These are phyloP conservation scores for Sporothrix brasiliensis DNA, from an alignment of 2,329 filamentous ascomycete genomes.

Conservation along the genomic window DNA sequence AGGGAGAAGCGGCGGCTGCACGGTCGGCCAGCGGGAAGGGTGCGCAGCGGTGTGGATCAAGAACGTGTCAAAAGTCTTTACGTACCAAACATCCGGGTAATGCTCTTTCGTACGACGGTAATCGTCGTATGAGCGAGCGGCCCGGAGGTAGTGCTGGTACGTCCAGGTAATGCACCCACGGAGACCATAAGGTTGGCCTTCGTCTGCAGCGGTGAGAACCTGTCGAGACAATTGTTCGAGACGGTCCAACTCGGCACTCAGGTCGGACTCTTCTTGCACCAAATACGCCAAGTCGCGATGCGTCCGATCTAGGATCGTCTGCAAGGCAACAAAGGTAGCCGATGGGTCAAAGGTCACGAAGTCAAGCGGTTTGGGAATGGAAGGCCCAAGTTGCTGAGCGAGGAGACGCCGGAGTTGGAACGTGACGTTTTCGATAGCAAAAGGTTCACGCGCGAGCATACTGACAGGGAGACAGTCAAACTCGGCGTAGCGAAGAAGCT, in stretches of 20 bases:
- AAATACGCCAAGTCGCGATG: background rate
- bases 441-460: slow-evolving; percentile 2
- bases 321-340: slow-evolving; percentile 1
- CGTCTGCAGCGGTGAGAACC: slow-evolving; percentile 7
- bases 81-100: background rate
- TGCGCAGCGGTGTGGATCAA: slow-evolving; percentile 9
- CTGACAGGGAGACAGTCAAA: background rate
- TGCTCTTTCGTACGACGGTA: slow-evolving; percentile 23
- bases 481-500: slow-evolving; percentile 9
- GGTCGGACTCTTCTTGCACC: slow-evolving; percentile 1
- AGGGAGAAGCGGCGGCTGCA: background rate
- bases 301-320: slow-evolving; percentile 19
- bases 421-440: background rate
- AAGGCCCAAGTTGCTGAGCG: background rate
- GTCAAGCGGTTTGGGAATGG: slow-evolving; percentile 8
- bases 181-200: background rate
- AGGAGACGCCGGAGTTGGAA: slow-evolving; percentile 22
- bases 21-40: background rate
- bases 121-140: background rate
- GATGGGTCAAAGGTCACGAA: slow-evolving; percentile 2
- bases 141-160: background rate
- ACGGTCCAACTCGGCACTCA: background rate
- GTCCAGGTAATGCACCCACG: slow-evolving; percentile 19
- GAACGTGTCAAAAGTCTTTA: slow-evolving; percentile 20
- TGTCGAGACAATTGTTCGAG: slow-evolving; percentile 1